Evolutionary conservation across 768 basidiomycete species (phyloP).

Genomic region (Collybia mongolica): DNA sequence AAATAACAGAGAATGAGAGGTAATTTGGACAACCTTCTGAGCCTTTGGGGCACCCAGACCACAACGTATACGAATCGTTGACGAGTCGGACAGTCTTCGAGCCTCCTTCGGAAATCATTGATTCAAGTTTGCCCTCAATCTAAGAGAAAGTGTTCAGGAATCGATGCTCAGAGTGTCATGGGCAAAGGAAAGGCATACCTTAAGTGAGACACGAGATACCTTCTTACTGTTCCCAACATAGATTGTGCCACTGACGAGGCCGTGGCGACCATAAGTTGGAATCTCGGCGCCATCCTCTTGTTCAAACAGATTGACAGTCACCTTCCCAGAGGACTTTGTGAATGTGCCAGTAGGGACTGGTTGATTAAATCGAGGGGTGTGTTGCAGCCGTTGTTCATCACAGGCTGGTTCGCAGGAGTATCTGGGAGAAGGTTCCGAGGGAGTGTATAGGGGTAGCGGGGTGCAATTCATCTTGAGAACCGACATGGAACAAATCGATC

Average conservation of each 20-base stretch:
- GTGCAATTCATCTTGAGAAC: conserved; percentile 7
- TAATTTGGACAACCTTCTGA: conserved; percentile 23
- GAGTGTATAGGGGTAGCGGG: conserved; percentile 51
- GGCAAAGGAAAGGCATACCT: conserved; percentile 30
- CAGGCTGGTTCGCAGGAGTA: conserved; percentile 56
- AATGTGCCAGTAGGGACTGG: conserved; percentile 37
- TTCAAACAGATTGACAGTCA: conserved; percentile 42
- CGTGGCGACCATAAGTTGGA: conserved; percentile 46
- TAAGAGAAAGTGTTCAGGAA: conserved; percentile 16
- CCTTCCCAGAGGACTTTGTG: conserved; percentile 34
- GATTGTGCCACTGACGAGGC: conserved; percentile 40
- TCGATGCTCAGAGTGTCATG: not conserved
- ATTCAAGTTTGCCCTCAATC: conserved; percentile 43
- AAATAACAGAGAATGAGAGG: conserved; percentile 39
- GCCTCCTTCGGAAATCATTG: conserved; percentile 36
- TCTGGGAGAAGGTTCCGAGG: conserved; percentile 50
- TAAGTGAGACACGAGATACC: conserved; percentile 41
- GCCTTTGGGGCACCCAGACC: conserved; percentile 20
- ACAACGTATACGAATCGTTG: conserved; percentile 31
- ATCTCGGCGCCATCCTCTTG: conserved; percentile 37
- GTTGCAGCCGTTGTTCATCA: conserved; percentile 54
- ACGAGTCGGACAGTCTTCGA: conserved; percentile 31
- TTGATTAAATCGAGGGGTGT: conserved; percentile 32
- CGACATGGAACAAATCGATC: conserved; percentile 4
- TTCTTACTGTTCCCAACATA: conserved; percentile 35